Percentiles rank a stretch among this genome's conserved stretches.
Evolutionary conservation across 176 grass and related monocot species (phyloP).

Genomic region (Tillandsia fasciculata): DNA sequence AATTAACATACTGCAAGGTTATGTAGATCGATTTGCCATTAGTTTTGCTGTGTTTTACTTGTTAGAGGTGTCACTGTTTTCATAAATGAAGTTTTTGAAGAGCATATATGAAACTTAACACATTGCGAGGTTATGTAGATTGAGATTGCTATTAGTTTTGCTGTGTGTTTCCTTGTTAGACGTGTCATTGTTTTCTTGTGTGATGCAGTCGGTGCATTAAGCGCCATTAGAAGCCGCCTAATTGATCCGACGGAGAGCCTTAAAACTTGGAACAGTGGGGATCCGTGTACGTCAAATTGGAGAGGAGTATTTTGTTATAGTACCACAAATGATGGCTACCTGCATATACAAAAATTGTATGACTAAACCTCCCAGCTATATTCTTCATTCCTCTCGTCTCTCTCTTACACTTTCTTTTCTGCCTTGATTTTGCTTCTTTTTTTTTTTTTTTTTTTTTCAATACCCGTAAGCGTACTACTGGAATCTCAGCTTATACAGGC

Average conservation of each 20-base stretch:
- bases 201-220: constrained; percentile 52
- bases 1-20: not conserved
- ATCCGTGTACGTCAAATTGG: constrained; percentile 84
- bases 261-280: constrained; percentile 58
- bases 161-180: not conserved
- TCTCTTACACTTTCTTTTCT: constrained; percentile 5
- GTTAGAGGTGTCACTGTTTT: not conserved
- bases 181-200: not conserved
- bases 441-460: too few species aligned
- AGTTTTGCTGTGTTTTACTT: not conserved
- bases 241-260: constrained; percentile 65
- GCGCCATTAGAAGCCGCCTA: constrained; percentile 38
- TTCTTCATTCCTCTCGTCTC: not conserved
- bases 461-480: not conserved
- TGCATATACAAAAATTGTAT: constrained; percentile 79
- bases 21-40: not conserved
- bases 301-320: constrained; percentile 48
- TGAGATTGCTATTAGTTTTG: not conserved
- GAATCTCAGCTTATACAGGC: not conserved
- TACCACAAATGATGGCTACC: constrained; percentile 27
- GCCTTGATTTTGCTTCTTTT: too few species aligned
- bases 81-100: not conserved
- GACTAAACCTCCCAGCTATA: constrained; percentile 1
- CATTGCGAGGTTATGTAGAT: not conserved
- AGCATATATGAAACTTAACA: not conserved